phyloP scores from a whole-genome alignment of 2,329 filamentous ascomycete species.

The Botrytis cinerea region DNA sequence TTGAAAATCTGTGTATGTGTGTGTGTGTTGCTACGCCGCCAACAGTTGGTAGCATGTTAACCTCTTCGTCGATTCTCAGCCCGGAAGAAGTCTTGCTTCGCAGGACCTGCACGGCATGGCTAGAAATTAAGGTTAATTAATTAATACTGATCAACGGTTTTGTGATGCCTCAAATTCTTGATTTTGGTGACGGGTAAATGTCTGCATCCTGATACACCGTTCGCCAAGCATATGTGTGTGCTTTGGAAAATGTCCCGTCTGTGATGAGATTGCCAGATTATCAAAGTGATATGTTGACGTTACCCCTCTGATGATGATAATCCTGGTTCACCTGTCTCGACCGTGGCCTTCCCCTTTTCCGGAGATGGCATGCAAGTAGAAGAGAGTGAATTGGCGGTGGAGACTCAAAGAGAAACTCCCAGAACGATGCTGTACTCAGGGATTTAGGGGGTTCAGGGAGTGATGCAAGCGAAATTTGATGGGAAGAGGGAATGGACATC shows the following conservation, averaged over 20 bases:
- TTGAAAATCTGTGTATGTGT: neutral
- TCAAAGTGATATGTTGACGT: neutral
- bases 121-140: neutral
- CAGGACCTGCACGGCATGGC: neutral
- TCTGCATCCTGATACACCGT: neutral
- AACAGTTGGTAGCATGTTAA: neutral
- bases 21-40: constrained; percentile 14
- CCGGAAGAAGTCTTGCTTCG: neutral
- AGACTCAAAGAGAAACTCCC: neutral
- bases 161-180: constrained; percentile 1
- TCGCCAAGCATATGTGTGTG: neutral
- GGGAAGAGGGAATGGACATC: neutral
- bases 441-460: neutral
- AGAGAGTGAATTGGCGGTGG: neutral
- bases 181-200: neutral
- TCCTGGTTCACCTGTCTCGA: neutral
- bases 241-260: neutral
- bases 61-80: neutral
- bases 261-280: neutral
- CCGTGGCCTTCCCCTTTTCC: neutral
- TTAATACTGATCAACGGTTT: neutral
- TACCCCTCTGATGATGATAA: neutral
- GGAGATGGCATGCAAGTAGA: neutral
- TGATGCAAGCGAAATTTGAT: constrained; percentile 14
- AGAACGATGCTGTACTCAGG: neutral